Percentiles rank a stretch among this genome's conserved stretches.
These are phyloP conservation scores for Mucor saturninus DNA, from an alignment of 371 early-diverging fungal genomes.

Conservation along the genomic window DNA sequence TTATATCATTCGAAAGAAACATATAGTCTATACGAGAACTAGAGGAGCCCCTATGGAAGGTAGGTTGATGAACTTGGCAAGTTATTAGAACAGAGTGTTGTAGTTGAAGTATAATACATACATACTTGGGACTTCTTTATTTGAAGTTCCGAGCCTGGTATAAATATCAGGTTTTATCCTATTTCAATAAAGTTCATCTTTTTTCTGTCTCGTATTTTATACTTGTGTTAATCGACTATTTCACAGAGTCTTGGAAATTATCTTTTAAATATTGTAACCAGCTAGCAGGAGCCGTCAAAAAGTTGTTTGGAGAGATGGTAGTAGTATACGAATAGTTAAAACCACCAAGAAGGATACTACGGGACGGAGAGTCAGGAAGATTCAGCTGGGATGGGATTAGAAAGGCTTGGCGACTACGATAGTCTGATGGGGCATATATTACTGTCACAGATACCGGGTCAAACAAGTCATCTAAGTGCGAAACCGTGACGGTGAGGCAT, in stretches of 20 bases:
- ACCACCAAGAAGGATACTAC: slow-evolving; percentile 13
- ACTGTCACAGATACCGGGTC: slow-evolving; percentile 7
- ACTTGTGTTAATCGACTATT: too few species aligned
- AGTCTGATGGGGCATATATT: slow-evolving; percentile 8
- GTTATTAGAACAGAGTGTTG: slow-evolving; percentile 2
- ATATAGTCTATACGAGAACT: slow-evolving; percentile 19
- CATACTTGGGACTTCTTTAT: too few species aligned
- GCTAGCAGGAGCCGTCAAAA: not conserved
- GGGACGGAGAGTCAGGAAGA: not conserved
- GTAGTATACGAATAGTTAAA: slow-evolving; percentile 15
- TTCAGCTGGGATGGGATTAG: not conserved
- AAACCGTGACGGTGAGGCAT: slow-evolving; percentile 8
- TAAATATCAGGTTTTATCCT: too few species aligned
- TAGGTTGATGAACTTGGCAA: not conserved
- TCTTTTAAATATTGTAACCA: slow-evolving; percentile 7
- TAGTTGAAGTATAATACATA: too few species aligned
- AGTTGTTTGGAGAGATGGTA: not conserved
- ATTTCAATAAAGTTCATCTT: too few species aligned
- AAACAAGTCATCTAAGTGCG: slow-evolving; percentile 9
- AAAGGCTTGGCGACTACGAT: slow-evolving; percentile 1
- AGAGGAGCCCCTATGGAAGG: slow-evolving; percentile 6
- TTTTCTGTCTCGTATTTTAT: too few species aligned
- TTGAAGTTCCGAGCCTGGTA: too few species aligned
- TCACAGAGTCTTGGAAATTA: not conserved
- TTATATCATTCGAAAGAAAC: not conserved